Conservation (phyloP, 169 alveolate genomes). For the Plasmodium berghei region DNA sequence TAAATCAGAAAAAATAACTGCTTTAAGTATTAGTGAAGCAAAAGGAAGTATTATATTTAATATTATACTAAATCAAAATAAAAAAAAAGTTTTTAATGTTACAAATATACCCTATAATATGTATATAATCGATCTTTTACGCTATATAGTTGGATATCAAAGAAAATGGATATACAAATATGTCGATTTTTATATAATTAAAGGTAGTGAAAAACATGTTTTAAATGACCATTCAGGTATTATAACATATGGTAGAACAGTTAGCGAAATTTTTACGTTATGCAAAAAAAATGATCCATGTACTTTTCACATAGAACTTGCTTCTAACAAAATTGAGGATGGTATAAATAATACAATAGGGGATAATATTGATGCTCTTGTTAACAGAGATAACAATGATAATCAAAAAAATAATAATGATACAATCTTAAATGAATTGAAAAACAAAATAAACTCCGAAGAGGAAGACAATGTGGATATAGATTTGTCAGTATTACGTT, state of each 20-base stretch:
- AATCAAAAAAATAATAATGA: background rate
- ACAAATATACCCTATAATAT: slow-evolving; percentile 50
- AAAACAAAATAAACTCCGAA: slow-evolving; percentile 20
- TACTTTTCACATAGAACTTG: slow-evolving; percentile 33
- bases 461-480: slow-evolving; percentile 19
- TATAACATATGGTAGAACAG: slow-evolving; percentile 47
- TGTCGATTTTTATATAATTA: slow-evolving; percentile 35
- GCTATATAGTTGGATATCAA: slow-evolving; percentile 66
- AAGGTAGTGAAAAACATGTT: slow-evolving; percentile 38
- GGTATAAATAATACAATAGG: background rate
- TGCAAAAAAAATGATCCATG: slow-evolving; percentile 46
- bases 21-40: slow-evolving; percentile 8
- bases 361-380: background rate
- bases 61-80: slow-evolving; percentile 20
- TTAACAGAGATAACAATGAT: background rate
- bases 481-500: slow-evolving; percentile 18
- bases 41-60: slow-evolving; percentile 26
- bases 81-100: slow-evolving; percentile 36
- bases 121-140: slow-evolving; percentile 52
- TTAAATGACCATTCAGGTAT: slow-evolving; percentile 24
- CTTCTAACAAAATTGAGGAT: background rate
- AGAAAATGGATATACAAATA: slow-evolving; percentile 74
- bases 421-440: slow-evolving; percentile 15
- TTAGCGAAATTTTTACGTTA: slow-evolving; percentile 43
- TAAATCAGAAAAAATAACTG: slow-evolving; percentile 38